Evolutionary conservation across 1,284 basidiomycete species (phyloP), one percentile per base, ranked within the genome.

Genomic region (Sporisorium scitamineum): DNA sequence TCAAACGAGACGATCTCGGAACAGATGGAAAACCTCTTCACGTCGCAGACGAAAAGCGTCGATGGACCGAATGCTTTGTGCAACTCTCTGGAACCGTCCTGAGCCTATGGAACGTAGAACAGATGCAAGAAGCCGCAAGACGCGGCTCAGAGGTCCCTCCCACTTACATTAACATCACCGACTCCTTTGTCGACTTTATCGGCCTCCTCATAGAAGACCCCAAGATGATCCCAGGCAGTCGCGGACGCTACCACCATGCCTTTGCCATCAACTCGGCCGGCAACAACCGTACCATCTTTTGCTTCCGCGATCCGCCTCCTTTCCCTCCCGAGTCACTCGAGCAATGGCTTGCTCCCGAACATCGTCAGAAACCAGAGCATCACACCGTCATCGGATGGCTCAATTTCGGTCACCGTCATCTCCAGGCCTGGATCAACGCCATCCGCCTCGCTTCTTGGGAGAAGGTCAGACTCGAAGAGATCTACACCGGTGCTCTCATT

Each of bases 251-350:
- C 47, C 81, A 84, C 59, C 83, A 85, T 82, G 93, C 97, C 53
- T 90, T 97, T 70, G 94, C 94, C 0, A 89, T 99, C 80, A 99
- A 97, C 85, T 96, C 94, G 11, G 95, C 95, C 1, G 96, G 95
- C 22, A 92, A 92, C 39, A 98, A 98, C 84, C 89, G 95, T 39
- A 88, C 95, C 44, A 87, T 97, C 9, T 97, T 98, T 87, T 93
- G 81, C 67, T 81, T 80, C 75, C 65, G 72, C 22, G 67, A 70
- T 14, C 75, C 78, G 32, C 78, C 80, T 53, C 80, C 80, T 29
- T 81, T 75, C 58, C 74, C 77, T 26, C 72, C 80, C n/a, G 70
- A 72, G 39, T 60, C 71, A 10, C 76, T 81, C 47, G 64, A 81
- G 58, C 72, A 74, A 48, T 77, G 72, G 59, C 70, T 81, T 16